A percentile compares a stretch with the other conserved stretches of the same genome.
Evolutionary conservation across 371 early-diverging fungal species (phyloP).

Genomic region (Catenaria anguillulae): DNA sequence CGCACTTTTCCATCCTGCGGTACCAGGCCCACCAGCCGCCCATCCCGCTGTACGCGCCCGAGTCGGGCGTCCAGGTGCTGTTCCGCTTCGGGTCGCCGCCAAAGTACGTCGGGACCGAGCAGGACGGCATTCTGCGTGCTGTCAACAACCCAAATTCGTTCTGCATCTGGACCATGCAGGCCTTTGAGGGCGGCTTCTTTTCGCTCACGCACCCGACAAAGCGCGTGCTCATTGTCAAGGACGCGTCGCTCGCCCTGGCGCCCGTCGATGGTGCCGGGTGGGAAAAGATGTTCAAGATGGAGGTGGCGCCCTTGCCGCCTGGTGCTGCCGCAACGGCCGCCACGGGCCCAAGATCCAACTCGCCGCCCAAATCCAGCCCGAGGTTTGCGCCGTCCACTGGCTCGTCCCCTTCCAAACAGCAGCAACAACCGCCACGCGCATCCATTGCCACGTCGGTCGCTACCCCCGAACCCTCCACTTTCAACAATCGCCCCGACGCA

Average conservation of each 20-base stretch:
- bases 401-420: no score
- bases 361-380: no score
- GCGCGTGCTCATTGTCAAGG: not conserved
- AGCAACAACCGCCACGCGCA: no score
- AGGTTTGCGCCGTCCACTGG: no score
- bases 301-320: no score
- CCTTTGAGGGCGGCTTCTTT: constrained; percentile 1
- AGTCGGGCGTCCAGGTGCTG: not conserved
- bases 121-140: not conserved
- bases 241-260: constrained; percentile 1
- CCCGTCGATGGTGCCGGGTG: not conserved
- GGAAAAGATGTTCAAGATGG: not conserved
- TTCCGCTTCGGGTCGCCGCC: not conserved
- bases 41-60: constrained; percentile 1
- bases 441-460: no score
- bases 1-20: not conserved
- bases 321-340: no score
- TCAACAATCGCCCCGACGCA: no score
- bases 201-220: constrained; percentile 1
- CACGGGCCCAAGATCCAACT: no score
- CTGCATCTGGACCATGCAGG: constrained; percentile 4
- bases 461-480: no score
- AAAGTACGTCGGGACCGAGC: not conserved
- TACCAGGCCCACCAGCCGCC: constrained; percentile 2
- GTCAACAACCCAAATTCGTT: no score